phyloP scores from a whole-genome alignment of 2,329 filamentous ascomycete species.

The Didymella keratinophila region DNA sequence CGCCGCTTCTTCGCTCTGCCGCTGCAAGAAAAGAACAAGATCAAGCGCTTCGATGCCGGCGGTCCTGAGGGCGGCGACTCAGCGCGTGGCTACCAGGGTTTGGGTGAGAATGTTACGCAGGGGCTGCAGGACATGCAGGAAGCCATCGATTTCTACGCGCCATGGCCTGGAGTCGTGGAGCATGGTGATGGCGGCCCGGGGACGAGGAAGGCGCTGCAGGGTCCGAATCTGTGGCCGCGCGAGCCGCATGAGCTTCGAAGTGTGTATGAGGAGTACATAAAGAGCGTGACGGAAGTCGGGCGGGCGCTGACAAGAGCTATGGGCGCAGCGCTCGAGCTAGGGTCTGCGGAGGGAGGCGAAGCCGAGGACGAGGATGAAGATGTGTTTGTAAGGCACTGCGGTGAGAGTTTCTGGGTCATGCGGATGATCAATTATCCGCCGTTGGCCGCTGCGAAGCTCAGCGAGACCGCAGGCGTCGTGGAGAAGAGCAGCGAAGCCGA shows the following conservation, averaged over 20 bases:
- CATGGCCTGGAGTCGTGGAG: constrained; percentile 39
- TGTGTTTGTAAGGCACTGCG: constrained; percentile 45
- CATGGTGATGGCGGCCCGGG: constrained; percentile 26
- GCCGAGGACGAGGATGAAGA: constrained; percentile 34
- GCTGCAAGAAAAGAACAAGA: constrained; percentile 41
- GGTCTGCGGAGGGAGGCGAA: constrained; percentile 25
- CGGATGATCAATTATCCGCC: constrained; percentile 53
- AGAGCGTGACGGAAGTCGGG: constrained; percentile 40
- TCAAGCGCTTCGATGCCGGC: constrained; percentile 47
- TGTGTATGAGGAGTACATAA: constrained; percentile 46
- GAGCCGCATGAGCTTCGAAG: constrained; percentile 38
- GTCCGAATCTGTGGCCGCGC: constrained; percentile 55
- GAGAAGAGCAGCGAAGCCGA: constrained; percentile 20
- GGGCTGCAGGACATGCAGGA: constrained; percentile 50
- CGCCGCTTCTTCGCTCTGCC: constrained; percentile 47
- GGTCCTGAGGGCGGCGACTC: constrained; percentile 46
- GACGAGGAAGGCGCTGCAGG: constrained; percentile 47
- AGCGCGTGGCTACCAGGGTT: constrained; percentile 49
- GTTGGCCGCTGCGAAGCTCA: constrained; percentile 21
- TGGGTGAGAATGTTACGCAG: constrained; percentile 50
- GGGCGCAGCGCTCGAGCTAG: constrained; percentile 43
- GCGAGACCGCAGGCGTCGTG: neutral
- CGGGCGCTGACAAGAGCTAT: constrained; percentile 49
- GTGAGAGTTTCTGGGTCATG: constrained; percentile 52
- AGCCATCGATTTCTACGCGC: constrained; percentile 52